Base-by-base conservation (phyloP, 2,329 filamentous ascomycete genomes). In the Chrysoporthe austroafricana region DNA sequence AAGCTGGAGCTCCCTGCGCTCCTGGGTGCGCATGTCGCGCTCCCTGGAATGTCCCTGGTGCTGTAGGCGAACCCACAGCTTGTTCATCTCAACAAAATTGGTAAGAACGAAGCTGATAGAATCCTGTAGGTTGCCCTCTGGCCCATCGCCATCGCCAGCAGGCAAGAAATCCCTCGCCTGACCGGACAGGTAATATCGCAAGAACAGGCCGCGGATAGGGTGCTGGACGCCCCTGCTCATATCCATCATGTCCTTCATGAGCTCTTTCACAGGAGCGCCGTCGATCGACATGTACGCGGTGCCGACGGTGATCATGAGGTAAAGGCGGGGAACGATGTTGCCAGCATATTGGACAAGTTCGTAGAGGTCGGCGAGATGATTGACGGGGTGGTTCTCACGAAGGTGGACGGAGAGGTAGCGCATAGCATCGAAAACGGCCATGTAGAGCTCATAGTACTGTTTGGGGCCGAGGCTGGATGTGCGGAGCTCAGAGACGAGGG, bases 221-320 rank as follows among this genome's bases (percentile, higher is more conserved):
- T 99, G 96, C 77, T 99, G 96, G 32, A 99, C 94, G 66, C 96
- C 96, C 71, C 96, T 88, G 80, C 94, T 98, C 96, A 99, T 99
- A 80, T 99, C 96, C 96, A 99, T 99, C 96, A 99, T 99, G 79
- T 99, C 96, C 82, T 99, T 99, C 96, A 99, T 99, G 71, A 99
- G 93, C 83, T 99, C 96, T 82, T 99, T 99, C 73, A 99, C 96
- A 0, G 96, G 96, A 68, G 96, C 96, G 85, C 98, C 96, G 75
- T 96, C 92, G 76, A 99, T 96, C 36, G 93, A 91, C 96, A 99
- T 99, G 84, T 99, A 99, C 61, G 97, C 96, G 2, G 96, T 99
- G 68, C 96, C 96, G 50, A 99, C 96, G 0, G 96, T 99, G 76
- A 99, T 96, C 96, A 99, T 99, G 69, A 99, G 90, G 79, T 99